These are phyloP conservation scores for Phytophthora vignae DNA, from an alignment of 352 stramenopile species.

Conservation along the genomic window DNA sequence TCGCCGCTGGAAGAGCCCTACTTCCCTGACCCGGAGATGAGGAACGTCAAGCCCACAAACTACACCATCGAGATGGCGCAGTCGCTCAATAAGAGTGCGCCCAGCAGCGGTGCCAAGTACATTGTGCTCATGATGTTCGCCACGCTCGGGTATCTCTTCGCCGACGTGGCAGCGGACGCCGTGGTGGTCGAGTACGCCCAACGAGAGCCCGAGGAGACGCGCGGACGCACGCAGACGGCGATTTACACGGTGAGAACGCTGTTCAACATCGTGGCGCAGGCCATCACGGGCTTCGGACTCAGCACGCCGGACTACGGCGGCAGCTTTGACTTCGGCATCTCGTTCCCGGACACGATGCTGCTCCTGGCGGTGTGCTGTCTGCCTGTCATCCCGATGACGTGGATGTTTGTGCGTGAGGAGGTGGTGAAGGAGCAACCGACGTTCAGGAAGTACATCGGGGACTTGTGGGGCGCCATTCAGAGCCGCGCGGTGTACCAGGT, in stretches of 20 bases:
- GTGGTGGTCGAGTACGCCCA: constrained; percentile 68
- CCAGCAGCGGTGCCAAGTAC: constrained; percentile 49
- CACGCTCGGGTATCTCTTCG: constrained; percentile 60
- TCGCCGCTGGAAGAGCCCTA: constrained; percentile 46
- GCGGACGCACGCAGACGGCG: constrained; percentile 61
- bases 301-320: constrained; percentile 54
- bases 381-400: constrained; percentile 58
- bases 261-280: constrained; percentile 50
- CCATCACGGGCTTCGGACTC: constrained; percentile 51
- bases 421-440: constrained; percentile 35
- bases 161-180: constrained; percentile 61
- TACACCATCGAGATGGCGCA: constrained; percentile 40
- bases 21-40: constrained; percentile 43
- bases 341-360: constrained; percentile 48
- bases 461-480: constrained; percentile 56
- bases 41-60: constrained; percentile 41
- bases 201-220: constrained; percentile 56
- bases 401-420: constrained; percentile 58
- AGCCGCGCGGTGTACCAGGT: constrained; percentile 61
- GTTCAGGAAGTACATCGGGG: constrained; percentile 50
- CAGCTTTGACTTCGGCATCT: constrained; percentile 53
- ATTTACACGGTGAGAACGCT: constrained; percentile 56
- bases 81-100: constrained; percentile 48
- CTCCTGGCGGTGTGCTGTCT: constrained; percentile 47
- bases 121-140: constrained; percentile 63